Evolutionary conservation across 345 rosid species (phyloP).

Genomic region (Anastatica hierochuntica): DNA sequence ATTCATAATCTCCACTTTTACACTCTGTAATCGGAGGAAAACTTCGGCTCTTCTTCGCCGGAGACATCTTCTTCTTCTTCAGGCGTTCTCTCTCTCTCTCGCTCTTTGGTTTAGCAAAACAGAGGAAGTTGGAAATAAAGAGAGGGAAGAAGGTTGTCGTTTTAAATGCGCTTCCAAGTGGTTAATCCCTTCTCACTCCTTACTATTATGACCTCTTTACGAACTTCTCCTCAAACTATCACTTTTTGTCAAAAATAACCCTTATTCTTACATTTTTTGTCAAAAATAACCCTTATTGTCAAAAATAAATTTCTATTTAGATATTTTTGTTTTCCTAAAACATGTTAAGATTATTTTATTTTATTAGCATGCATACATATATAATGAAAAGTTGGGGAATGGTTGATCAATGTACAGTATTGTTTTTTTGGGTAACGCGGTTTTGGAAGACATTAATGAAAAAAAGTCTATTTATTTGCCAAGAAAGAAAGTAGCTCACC

Average conservation of each 20-base stretch:
- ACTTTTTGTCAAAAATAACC: background rate
- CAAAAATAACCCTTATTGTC: too few relatives aligned
- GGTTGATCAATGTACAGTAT: too few relatives aligned
- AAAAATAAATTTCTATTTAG: too few relatives aligned
- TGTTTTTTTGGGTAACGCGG: too few relatives aligned
- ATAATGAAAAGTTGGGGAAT: too few relatives aligned
- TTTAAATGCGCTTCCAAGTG: constrained; percentile 39
- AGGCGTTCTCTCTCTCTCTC: background rate
- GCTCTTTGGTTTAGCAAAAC: background rate
- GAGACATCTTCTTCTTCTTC: constrained; percentile 26
- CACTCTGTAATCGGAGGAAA: constrained; percentile 58
- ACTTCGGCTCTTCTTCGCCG: constrained; percentile 16
- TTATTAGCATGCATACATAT: too few relatives aligned
- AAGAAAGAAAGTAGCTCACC: constrained; percentile 20
- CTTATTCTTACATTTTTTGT: too few relatives aligned
- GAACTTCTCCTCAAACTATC: constrained; percentile 1
- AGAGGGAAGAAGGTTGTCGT: constrained; percentile 31
- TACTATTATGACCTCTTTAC: background rate
- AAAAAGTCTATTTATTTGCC: background rate
- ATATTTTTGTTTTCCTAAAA: too few relatives aligned
- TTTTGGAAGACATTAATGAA: background rate
- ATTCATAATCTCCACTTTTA: constrained; percentile 34
- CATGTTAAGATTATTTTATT: too few relatives aligned
- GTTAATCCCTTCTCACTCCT: background rate
- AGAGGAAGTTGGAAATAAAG: constrained; percentile 5